phyloP scores from a whole-genome alignment of 306 rosid genomes.

The Casuarina cunninghamiana region DNA sequence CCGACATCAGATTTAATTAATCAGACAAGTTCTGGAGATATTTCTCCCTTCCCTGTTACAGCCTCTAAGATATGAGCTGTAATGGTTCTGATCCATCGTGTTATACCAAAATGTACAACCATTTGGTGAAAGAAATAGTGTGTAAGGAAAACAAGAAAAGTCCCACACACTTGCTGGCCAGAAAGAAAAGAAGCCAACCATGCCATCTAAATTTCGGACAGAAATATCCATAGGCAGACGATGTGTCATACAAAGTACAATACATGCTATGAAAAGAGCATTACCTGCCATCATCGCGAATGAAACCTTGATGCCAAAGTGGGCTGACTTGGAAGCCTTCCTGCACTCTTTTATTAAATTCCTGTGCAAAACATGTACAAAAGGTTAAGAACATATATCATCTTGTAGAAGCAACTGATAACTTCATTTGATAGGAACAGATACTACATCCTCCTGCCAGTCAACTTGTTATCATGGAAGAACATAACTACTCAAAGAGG shows the following conservation, averaged over 20 bases:
- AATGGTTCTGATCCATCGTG: background rate
- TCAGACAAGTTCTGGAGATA: background rate
- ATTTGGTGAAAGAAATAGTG: background rate
- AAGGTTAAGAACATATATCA: background rate
- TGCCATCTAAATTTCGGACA: background rate
- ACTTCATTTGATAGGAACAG: background rate
- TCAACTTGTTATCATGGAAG: background rate
- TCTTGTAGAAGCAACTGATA: slow-evolving; percentile 7
- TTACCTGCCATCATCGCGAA: slow-evolving; percentile 91
- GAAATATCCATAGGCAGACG: background rate
- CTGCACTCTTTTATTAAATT: slow-evolving; percentile 63
- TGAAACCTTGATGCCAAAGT: slow-evolving; percentile 88
- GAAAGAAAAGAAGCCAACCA: background rate
- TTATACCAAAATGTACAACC: background rate
- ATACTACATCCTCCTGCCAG: background rate
- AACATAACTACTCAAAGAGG: background rate
- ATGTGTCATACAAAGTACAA: background rate
- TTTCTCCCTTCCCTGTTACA: background rate
- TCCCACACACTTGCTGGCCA: background rate
- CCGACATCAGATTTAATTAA: slow-evolving; percentile 23
- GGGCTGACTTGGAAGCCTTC: slow-evolving; percentile 99
- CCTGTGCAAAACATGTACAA: slow-evolving; percentile 47
- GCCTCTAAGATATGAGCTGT: background rate
- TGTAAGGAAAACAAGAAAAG: background rate
- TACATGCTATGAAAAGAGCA: background rate